Percentiles rank a stretch among this genome's conserved stretches.
These are phyloP conservation scores for Monilinia aucupariae DNA, from an alignment of 2,329 filamentous ascomycete genomes.

Conservation along the genomic window DNA sequence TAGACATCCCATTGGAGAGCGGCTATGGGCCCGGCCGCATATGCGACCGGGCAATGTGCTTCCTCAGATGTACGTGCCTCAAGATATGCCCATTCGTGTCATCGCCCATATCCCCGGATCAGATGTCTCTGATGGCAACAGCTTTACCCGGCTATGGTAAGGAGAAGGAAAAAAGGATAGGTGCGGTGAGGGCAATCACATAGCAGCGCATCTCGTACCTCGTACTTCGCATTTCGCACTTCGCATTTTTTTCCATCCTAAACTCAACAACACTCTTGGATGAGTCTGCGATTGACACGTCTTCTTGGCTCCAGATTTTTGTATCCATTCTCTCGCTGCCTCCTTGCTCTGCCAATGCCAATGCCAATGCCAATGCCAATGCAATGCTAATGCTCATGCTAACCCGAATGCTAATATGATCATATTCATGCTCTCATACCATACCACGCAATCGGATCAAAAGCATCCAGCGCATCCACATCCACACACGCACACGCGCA, in stretches of 20 bases:
- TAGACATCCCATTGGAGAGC: slow-evolving; percentile 14
- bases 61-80: slow-evolving; percentile 12
- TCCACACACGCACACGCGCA: neutral
- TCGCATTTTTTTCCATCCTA: neutral
- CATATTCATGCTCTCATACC: slow-evolving; percentile 1
- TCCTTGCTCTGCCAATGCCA: neutral
- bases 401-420: no score
- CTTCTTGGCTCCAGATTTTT: slow-evolving; percentile 1
- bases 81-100: slow-evolving; percentile 10
- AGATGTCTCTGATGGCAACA: slow-evolving; percentile 12
- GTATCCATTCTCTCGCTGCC: neutral
- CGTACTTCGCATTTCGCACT: no score
- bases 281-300: slow-evolving; percentile 7
- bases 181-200: slow-evolving; percentile 14
- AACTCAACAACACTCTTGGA: no score
- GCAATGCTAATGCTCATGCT: neutral
- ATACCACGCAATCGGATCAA: slow-evolving; percentile 11
- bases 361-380: neutral
- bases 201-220: neutral
- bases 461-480: neutral
- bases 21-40: slow-evolving; percentile 10
- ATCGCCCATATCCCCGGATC: slow-evolving; percentile 11
- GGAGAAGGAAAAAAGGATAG: neutral
- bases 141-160: slow-evolving; percentile 10
- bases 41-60: slow-evolving; percentile 8